phyloP scores from a whole-genome alignment of 148 eudicot species.

The Oxyria digyna region DNA sequence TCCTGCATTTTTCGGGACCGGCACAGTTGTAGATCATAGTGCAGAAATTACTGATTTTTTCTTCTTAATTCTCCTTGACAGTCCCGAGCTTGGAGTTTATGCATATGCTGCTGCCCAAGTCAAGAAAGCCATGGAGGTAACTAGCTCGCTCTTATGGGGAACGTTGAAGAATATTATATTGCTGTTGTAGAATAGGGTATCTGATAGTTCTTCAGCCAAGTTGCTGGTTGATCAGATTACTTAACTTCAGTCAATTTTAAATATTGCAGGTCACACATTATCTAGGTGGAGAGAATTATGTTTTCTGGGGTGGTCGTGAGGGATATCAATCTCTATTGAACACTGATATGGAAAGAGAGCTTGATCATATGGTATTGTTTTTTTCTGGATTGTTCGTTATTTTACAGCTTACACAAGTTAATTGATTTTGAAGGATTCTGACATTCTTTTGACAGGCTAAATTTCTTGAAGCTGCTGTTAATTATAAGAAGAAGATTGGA shows the following conservation, averaged over 20 bases:
- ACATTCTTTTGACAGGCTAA: constrained; percentile 46
- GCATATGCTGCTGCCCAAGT: constrained; percentile 93
- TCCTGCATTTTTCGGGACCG: neutral
- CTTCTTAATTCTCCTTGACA: constrained; percentile 19
- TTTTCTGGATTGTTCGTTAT: neutral
- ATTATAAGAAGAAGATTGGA: constrained; percentile 93
- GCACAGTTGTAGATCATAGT: neutral
- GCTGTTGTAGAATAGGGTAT: neutral
- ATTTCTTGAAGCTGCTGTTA: constrained; percentile 75
- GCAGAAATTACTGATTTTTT: neutral
- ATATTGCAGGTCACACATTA: constrained; percentile 77
- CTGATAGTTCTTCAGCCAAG: neutral
- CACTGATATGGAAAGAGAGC: constrained; percentile 96
- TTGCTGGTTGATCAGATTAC: too few relatives aligned
- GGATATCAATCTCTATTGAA: constrained; percentile 92
- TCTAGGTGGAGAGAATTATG: constrained; percentile 96
- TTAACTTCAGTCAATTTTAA: neutral
- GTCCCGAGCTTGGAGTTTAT: constrained; percentile 85
- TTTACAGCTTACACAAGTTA: neutral
- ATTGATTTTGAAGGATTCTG: neutral
- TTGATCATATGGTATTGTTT: constrained; percentile 72
- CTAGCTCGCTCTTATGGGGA: constrained; percentile 4
- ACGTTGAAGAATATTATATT: constrained; percentile 2
- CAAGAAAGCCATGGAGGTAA: constrained; percentile 94
- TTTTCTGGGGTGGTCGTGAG: constrained; percentile 99